A percentile compares a stretch with the other conserved stretches of the same genome.
Evolutionary conservation across 768 basidiomycete species (phyloP).

Genomic region (Coprinopsis cinerea): DNA sequence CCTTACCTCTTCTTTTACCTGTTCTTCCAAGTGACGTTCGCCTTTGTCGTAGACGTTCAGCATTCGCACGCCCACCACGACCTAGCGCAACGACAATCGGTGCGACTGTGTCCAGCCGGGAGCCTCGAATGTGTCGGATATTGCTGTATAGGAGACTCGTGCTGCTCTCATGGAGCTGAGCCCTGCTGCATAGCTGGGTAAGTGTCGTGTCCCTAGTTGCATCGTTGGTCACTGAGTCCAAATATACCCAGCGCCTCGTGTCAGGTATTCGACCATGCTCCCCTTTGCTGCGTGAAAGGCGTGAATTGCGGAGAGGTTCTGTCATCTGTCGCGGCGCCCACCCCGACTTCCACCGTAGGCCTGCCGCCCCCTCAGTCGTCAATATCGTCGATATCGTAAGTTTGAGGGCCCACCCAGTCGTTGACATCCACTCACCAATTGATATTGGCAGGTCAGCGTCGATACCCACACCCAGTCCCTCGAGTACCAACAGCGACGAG

Average conservation of each 20-base stretch:
- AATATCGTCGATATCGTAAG: too few species aligned
- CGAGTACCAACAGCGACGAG: too few species aligned
- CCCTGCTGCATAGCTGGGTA: not conserved
- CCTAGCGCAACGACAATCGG: not conserved
- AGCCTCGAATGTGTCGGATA: slow-evolving; percentile 1
- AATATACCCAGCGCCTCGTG: not conserved
- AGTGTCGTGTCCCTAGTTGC: not conserved
- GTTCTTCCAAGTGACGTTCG: too few species aligned
- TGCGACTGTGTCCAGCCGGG: not conserved
- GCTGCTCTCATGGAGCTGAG: not conserved
- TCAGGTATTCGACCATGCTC: not conserved
- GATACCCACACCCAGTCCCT: too few species aligned
- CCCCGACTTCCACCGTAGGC: not conserved
- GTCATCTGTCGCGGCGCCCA: not conserved
- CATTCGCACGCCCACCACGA: not conserved
- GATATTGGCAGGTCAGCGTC: too few species aligned
- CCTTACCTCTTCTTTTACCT: too few species aligned
- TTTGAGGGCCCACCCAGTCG: too few species aligned
- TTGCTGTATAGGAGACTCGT: not conserved
- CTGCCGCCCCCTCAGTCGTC: too few species aligned
- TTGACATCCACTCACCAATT: too few species aligned
- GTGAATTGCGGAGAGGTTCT: not conserved
- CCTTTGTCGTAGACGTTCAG: not conserved
- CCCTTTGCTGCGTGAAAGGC: not conserved
- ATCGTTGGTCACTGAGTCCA: too few species aligned